Evolutionary conservation across 1,284 basidiomycete species (phyloP).

Genomic region (Austroboletus niveus): DNA sequence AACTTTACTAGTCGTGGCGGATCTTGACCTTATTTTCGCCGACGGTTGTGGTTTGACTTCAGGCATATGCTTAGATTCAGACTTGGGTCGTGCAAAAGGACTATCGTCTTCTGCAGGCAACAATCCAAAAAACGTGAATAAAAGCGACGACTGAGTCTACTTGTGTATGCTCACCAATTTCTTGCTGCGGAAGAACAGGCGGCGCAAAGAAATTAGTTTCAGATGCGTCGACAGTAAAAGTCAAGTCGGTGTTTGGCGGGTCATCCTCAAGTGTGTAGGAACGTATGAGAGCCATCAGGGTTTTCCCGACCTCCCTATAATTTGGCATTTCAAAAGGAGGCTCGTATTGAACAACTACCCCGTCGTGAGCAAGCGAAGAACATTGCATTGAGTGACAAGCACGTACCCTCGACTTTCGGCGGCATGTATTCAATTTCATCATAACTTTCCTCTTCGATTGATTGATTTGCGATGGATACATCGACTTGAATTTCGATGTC

Average conservation of each 20-base stretch:
- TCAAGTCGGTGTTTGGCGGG: slow-evolving; percentile 26
- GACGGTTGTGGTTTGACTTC: slow-evolving; percentile 10
- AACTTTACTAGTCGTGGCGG: neutral
- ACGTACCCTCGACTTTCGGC: slow-evolving; percentile 63
- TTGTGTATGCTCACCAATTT: slow-evolving; percentile 33
- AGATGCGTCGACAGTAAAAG: slow-evolving; percentile 29
- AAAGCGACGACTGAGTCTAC: neutral
- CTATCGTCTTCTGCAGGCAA: slow-evolving; percentile 25
- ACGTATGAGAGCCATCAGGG: slow-evolving; percentile 41
- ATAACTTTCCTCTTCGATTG: slow-evolving; percentile 43
- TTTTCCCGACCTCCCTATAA: slow-evolving; percentile 52
- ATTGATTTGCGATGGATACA: slow-evolving; percentile 34
- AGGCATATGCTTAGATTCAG: neutral
- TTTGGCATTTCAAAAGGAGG: slow-evolving; percentile 58
- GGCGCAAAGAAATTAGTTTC: slow-evolving; percentile 22
- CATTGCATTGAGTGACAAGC: neutral
- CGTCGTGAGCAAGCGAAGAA: slow-evolving; percentile 2
- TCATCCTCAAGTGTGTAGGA: slow-evolving; percentile 40
- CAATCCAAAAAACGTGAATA: neutral
- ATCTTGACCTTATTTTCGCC: slow-evolving; percentile 1
- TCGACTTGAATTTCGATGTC: slow-evolving; percentile 52
- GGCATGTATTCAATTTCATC: slow-evolving; percentile 80
- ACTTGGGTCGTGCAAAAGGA: slow-evolving; percentile 23
- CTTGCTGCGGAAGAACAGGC: slow-evolving; percentile 28
- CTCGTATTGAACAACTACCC: slow-evolving; percentile 48